Percentiles rank a stretch among this genome's conserved stretches.
Conservation (phyloP, 306 rosid genomes). For the Begonia peltatifolia region DNA sequence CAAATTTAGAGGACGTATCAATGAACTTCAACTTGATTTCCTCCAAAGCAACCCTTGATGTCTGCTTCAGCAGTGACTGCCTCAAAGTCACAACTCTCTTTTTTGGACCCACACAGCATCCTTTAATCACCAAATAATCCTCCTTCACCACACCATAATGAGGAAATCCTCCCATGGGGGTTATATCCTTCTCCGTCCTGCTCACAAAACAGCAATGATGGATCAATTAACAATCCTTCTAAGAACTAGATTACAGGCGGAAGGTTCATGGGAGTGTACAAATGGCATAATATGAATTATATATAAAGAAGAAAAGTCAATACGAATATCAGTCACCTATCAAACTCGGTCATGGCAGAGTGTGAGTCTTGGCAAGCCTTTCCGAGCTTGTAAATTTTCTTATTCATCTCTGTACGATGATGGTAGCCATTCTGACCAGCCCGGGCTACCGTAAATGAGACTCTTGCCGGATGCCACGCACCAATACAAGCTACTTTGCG, state of each 20-base stretch:
- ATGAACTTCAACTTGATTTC: slow-evolving; percentile 62
- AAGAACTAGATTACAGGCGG: neutral
- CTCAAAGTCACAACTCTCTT: slow-evolving; percentile 62
- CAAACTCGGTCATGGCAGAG: slow-evolving; percentile 25
- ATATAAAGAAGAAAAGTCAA: slow-evolving; percentile 7
- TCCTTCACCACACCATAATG: slow-evolving; percentile 59
- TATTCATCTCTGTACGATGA: slow-evolving; percentile 61
- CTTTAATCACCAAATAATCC: slow-evolving; percentile 51
- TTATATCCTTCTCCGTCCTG: slow-evolving; percentile 72
- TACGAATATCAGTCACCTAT: slow-evolving; percentile 13
- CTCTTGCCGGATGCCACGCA: slow-evolving; percentile 93
- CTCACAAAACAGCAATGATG: neutral
- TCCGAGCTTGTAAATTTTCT: slow-evolving; percentile 31
- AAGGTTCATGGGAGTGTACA: neutral
- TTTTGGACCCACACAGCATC: slow-evolving; percentile 61
- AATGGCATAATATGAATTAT: neutral
- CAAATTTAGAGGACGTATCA: slow-evolving; percentile 67
- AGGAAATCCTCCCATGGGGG: slow-evolving; percentile 80
- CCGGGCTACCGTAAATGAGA: slow-evolving; percentile 74
- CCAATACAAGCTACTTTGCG: slow-evolving; percentile 84
- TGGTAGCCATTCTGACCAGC: slow-evolving; percentile 90
- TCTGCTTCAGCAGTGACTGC: slow-evolving; percentile 60
- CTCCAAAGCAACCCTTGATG: slow-evolving; percentile 55
- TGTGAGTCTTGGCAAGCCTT: slow-evolving; percentile 25
- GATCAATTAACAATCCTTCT: neutral